Conservation (phyloP, 306 rosid genomes). For the Neltuma alba region DNA sequence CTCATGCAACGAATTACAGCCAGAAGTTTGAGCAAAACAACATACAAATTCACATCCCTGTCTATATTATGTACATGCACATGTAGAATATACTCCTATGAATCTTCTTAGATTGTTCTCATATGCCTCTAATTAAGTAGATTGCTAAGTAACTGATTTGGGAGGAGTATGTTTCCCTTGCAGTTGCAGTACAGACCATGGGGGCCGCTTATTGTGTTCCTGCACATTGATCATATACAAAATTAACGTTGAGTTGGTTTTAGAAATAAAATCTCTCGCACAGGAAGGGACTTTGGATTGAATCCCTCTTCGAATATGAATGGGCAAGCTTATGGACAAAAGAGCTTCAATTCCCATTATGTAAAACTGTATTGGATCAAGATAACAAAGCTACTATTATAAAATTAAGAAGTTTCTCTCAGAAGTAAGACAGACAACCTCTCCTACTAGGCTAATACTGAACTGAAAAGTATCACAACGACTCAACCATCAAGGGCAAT, state of each 20-base stretch:
- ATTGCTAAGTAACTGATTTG: constrained; percentile 42
- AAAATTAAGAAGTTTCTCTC: neutral
- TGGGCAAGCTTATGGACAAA: neutral
- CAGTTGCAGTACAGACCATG: constrained; percentile 86
- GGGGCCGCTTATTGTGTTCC: constrained; percentile 79
- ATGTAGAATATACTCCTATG: constrained; percentile 13
- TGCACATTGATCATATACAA: constrained; percentile 36
- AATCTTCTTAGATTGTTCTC: constrained; percentile 6
- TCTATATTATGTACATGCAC: neutral
- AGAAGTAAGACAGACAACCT: neutral
- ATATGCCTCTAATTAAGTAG: constrained; percentile 13
- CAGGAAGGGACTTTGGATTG: constrained; percentile 1
- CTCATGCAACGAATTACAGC: neutral
- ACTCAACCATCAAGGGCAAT: neutral
- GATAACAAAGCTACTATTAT: neutral
- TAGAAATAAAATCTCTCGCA: constrained; percentile 1
- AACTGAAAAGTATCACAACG: neutral
- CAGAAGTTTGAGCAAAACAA: neutral
- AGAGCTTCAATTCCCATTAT: neutral
- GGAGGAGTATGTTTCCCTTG: constrained; percentile 59
- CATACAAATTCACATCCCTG: neutral
- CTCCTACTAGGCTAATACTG: neutral
- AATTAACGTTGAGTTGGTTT: constrained; percentile 3
- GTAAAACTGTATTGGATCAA: neutral
- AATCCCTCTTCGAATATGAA: neutral